phyloP scores from a whole-genome alignment of 2,329 filamentous ascomycete genomes.

The Tolypocladium pustulatum region DNA sequence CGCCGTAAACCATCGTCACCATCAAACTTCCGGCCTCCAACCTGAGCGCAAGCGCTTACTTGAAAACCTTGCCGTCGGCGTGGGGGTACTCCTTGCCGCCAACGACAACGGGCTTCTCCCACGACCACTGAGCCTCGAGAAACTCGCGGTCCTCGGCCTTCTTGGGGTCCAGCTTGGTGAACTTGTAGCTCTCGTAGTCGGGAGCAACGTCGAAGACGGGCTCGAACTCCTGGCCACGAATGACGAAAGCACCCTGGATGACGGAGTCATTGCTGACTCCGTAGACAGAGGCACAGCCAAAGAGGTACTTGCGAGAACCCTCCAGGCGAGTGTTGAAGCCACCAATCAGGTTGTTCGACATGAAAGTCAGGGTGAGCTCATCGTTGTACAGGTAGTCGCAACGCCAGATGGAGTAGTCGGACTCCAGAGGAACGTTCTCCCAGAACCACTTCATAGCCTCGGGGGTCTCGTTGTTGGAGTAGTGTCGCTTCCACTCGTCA shows the following conservation, averaged over 20 bases:
- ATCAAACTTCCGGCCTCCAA: conserved; percentile 9
- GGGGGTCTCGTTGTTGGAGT: conserved; percentile 89
- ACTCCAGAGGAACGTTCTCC: conserved; percentile 84
- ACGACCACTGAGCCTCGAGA: conserved; percentile 80
- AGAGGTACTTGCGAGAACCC: conserved; percentile 95
- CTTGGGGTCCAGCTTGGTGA: conserved; percentile 88
- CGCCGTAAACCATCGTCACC: conserved; percentile 23
- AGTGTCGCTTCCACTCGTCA: conserved; percentile 98
- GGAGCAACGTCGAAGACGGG: conserved; percentile 95
- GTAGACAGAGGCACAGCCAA: conserved; percentile 83
- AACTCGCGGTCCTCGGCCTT: conserved; percentile 78
- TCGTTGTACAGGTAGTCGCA: conserved; percentile 99
- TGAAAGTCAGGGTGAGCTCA: conserved; percentile 94
- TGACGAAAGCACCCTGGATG: conserved; percentile 86
- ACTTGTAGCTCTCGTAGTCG: conserved; percentile 92
- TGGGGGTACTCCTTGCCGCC: conserved; percentile 82
- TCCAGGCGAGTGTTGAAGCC: conserved; percentile 98
- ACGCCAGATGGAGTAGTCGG: conserved; percentile 93
- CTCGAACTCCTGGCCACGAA: conserved; percentile 78
- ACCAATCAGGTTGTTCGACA: conserved; percentile 97
- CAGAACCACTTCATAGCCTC: conserved; percentile 95
- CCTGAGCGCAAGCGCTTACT: conserved; percentile 48
- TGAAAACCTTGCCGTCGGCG: conserved; percentile 96
- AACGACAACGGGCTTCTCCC: conserved; percentile 74
- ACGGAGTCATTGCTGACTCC: conserved; percentile 81